Base-by-base conservation (phyloP, 2,329 filamentous ascomycete genomes). In the Ciborinia camelliae region DNA sequence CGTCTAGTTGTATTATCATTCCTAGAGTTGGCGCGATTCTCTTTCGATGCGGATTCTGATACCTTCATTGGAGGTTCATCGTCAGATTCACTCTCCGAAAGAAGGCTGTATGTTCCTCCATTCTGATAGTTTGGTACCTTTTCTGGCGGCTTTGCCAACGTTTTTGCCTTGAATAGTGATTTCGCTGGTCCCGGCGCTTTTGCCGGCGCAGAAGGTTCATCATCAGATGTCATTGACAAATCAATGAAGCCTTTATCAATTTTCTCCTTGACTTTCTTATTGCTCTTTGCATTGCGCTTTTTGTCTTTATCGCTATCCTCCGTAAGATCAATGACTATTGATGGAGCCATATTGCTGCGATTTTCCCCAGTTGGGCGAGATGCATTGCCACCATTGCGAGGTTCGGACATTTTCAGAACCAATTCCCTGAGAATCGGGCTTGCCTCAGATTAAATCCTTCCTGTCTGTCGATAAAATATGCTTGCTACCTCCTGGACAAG, bases 31-130 rank as follows among this genome's bases (percentile, higher is more conserved):
- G 20, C 28, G 23, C 41, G 10, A 12, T 14, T 23, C 41, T 58
- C 28, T n/a, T 47, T 58, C 35, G 41, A 47, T 32, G 18, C 9
- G 10, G 28, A 26, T 5, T 18, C n/a, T 47, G 55, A 20, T 18
- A 35, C 41, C 9, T 58, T 23, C 28, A 20, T 58, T 26, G 30
- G 41, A 18, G 23, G 30, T 20, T 58, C 41, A 14, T 35, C 41
- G n/a, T 58, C 41, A 18, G 41, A 58, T 47, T 47, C 55, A 20
- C 41, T 20, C 1, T 35, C 41, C n/a, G 55, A 58, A 1, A 23
- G 10, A 58, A 58, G 55, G 55, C n/a, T 58, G 26, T 58, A 58
- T 58, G 30, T 47, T 15, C 41, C 55, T 15, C 55, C 39, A 23
- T 32, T 18, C 20, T 47, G 43, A 47, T 47, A 35, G 5, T 35